Evolutionary conservation across 169 alveolate genomes (phyloP), one percentile per base, ranked within the genome.

Genomic region (Cryptosporidium baileyi): DNA sequence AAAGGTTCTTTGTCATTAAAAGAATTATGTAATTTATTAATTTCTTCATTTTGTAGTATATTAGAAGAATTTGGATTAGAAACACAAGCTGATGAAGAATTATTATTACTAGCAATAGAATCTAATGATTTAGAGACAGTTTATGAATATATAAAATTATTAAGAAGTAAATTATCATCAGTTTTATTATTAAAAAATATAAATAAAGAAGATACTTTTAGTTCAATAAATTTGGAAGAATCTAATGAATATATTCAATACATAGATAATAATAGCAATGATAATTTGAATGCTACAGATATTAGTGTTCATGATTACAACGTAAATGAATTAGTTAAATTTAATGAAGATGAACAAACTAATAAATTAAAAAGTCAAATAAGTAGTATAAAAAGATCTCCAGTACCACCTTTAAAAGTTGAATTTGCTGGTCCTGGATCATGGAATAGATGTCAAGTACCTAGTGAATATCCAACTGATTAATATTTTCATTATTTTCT

Each of bases 401-500:
- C 67, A 28, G 85, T 74, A 3, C 85, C 85, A 1, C 85, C 85
- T 22, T 43, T 74, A 52, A 74, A 36, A 26, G 60, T 74, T 41
- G 85, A 74, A 45, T 28, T 32, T 15, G 85, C 67, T 9, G 85
- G 85, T 26, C 85, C 65, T 34, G 85, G 85, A 34, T 74, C 85
- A 19, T 74, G 85, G 85, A 74, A 74, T 74, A 74, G 85, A 74
- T 52, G 74, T 17, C 85, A 74, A 57, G 30, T 74, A 74, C 85
- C 85, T 9, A 22, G 54, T 36, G 85, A 74, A 28, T 74, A 74
- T 51, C 85, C 85, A 17, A 26, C 32, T 1, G 85, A 74, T 15
- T 74, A 43, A 54, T 22, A 19, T 11, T 51, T 8, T 51, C 49
- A 9, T 41, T 9, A 41, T 41, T 41, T 13, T 41, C 49, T 41